Evolutionary conservation across 2,329 filamentous ascomycete species (phyloP).

Genomic region (Diaporthe sp.): DNA sequence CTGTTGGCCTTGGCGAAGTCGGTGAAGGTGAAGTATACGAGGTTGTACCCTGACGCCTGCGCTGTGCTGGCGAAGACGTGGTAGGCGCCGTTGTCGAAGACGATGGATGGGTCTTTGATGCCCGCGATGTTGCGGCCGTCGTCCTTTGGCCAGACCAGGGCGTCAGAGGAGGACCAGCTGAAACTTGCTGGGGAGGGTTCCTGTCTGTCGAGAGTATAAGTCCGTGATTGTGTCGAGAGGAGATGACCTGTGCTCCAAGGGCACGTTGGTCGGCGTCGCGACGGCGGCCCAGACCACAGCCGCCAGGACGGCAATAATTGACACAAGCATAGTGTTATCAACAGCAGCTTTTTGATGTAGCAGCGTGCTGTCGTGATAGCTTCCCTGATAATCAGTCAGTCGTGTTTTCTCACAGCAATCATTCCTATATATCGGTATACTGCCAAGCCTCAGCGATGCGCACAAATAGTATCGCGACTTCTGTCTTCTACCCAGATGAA

Average conservation of each 20-base stretch:
- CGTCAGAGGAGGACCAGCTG: background rate
- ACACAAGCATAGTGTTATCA: background rate
- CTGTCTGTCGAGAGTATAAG: background rate
- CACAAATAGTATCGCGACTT: background rate
- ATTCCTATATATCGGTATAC: background rate
- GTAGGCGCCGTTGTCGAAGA: conserved; percentile 4
- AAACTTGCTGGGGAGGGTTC: background rate
- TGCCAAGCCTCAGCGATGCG: background rate
- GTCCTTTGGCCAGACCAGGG: background rate
- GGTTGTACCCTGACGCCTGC: background rate
- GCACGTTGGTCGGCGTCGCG: background rate
- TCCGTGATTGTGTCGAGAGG: background rate
- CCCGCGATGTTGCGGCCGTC: conserved; percentile 1
- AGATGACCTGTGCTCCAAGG: background rate
- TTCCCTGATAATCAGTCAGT: background rate
- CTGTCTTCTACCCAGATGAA: background rate
- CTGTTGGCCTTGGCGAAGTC: conserved; percentile 3
- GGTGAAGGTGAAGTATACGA: conserved; percentile 6
- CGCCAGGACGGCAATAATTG: background rate
- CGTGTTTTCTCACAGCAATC: background rate
- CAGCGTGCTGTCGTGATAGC: background rate
- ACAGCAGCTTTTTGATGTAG: background rate
- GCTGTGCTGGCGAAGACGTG: conserved; percentile 3
- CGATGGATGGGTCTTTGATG: conserved; percentile 3
- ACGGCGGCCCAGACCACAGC: background rate